Percentiles rank a stretch among this genome's conserved stretches.
Conservation (phyloP, 768 basidiomycete genomes). For the Suillus paluster region DNA sequence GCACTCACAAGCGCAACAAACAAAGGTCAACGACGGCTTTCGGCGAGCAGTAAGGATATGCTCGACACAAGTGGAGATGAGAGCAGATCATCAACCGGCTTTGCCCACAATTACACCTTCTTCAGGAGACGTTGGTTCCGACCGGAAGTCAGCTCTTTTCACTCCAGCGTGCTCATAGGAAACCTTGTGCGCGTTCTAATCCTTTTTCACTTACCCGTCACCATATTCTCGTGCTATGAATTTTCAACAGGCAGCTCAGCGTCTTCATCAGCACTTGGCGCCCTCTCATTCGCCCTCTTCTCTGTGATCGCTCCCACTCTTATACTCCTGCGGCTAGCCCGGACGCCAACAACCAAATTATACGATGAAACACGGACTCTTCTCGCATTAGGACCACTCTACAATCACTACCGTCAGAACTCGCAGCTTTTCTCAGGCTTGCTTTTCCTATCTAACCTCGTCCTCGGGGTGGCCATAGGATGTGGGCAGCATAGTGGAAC, state of each 20-base stretch:
- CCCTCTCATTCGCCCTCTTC: slow-evolving; percentile 77
- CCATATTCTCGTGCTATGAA: slow-evolving; percentile 84
- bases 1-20: slow-evolving; percentile 15
- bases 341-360: slow-evolving; percentile 84
- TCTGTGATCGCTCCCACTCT: slow-evolving; percentile 78
- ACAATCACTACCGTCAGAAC: slow-evolving; percentile 92
- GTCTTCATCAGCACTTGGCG: slow-evolving; percentile 77
- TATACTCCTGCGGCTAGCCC: slow-evolving; percentile 76
- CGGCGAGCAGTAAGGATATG: slow-evolving; percentile 55
- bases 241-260: slow-evolving; percentile 50
- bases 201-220: slow-evolving; percentile 93
- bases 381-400: slow-evolving; percentile 87
- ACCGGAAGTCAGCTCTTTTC: slow-evolving; percentile 74
- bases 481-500: slow-evolving; percentile 91
- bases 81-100: slow-evolving; percentile 32
- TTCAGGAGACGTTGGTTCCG: slow-evolving; percentile 42
- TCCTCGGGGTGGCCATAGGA: slow-evolving; percentile 84
- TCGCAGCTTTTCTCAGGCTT: slow-evolving; percentile 88
- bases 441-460: slow-evolving; percentile 80
- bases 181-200: slow-evolving; percentile 91
- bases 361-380: slow-evolving; percentile 95
- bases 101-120: slow-evolving; percentile 24
- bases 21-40: slow-evolving; percentile 44
- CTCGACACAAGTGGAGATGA: slow-evolving; percentile 42
- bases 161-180: slow-evolving; percentile 80